phyloP scores from a whole-genome alignment of 768 basidiomycete genomes.

The Lentinula guzmanii region DNA sequence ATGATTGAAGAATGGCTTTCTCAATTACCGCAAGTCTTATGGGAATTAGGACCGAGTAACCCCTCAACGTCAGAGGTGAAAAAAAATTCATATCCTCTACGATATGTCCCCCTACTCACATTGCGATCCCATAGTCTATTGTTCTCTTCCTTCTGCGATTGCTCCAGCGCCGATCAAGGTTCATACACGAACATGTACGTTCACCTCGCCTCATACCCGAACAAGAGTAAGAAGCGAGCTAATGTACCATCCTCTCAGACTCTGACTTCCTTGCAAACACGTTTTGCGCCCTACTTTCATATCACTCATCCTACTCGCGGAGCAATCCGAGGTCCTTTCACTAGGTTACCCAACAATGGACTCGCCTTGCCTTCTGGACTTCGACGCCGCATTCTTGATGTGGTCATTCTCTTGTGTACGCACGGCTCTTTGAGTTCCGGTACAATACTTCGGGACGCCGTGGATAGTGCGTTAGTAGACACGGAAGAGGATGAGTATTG shows the following conservation, averaged over 20 bases:
- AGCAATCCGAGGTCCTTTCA: conserved; percentile 69
- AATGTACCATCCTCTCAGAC: conserved; percentile 25
- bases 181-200: conserved; percentile 17
- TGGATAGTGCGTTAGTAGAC: conserved; percentile 30
- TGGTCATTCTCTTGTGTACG: conserved; percentile 32
- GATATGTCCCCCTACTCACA: background rate
- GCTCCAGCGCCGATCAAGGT: conserved; percentile 45
- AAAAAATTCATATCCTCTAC: conserved; percentile 6
- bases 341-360: conserved; percentile 41
- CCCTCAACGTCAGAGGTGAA: conserved; percentile 54
- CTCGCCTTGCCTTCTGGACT: conserved; percentile 22
- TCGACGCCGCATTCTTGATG: conserved; percentile 59
- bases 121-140: conserved; percentile 33
- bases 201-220: background rate
- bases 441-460: conserved; percentile 17
- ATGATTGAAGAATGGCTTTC: conserved; percentile 61
- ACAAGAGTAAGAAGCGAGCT: background rate
- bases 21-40: conserved; percentile 74
- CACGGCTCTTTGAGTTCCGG: conserved; percentile 8
- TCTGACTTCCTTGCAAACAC: conserved; percentile 44
- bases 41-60: conserved; percentile 72
- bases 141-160: conserved; percentile 59
- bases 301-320: conserved; percentile 75
- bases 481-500: conserved; percentile 35
- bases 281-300: conserved; percentile 76